Evolutionary conservation across 2,329 filamentous ascomycete genomes (phyloP).

Genomic region (Decorospora gaudefroyi): DNA sequence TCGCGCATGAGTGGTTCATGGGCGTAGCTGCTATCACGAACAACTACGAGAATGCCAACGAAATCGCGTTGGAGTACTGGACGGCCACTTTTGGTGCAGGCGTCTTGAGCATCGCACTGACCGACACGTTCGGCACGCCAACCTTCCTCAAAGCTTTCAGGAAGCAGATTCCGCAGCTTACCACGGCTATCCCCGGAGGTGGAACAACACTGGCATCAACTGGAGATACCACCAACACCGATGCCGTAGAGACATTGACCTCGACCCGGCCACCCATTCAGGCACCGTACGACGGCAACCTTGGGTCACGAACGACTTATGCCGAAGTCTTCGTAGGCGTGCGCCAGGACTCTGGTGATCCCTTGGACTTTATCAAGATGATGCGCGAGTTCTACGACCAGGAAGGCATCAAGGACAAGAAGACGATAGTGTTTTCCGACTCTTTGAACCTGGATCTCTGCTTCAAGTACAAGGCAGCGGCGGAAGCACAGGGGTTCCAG

Average conservation of each 20-base stretch:
- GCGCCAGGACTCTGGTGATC: slow-evolving; percentile 89
- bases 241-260: slow-evolving; percentile 43
- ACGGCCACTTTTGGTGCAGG: slow-evolving; percentile 85
- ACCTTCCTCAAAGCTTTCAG: slow-evolving; percentile 86
- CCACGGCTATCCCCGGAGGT: slow-evolving; percentile 49
- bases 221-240: slow-evolving; percentile 49
- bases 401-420: slow-evolving; percentile 75
- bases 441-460: slow-evolving; percentile 90
- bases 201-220: slow-evolving; percentile 49
- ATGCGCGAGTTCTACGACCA: slow-evolving; percentile 81
- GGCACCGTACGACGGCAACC: slow-evolving; percentile 47
- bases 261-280: slow-evolving; percentile 52
- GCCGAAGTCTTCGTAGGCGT: slow-evolving; percentile 83
- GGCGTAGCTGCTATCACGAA: slow-evolving; percentile 88
- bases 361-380: slow-evolving; percentile 74
- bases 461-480: slow-evolving; percentile 83
- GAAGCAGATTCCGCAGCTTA: slow-evolving; percentile 61
- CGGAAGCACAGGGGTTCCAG: slow-evolving; percentile 78
- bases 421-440: slow-evolving; percentile 94
- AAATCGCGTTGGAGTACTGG: slow-evolving; percentile 85
- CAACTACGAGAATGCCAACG: slow-evolving; percentile 83
- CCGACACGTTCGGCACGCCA: slow-evolving; percentile 93
- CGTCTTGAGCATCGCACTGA: slow-evolving; percentile 83
- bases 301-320: slow-evolving; percentile 63
- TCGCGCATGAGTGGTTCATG: slow-evolving; percentile 99